phyloP scores from a whole-genome alignment of 257 asterid genomes.

The Solanum chmielewskii region DNA sequence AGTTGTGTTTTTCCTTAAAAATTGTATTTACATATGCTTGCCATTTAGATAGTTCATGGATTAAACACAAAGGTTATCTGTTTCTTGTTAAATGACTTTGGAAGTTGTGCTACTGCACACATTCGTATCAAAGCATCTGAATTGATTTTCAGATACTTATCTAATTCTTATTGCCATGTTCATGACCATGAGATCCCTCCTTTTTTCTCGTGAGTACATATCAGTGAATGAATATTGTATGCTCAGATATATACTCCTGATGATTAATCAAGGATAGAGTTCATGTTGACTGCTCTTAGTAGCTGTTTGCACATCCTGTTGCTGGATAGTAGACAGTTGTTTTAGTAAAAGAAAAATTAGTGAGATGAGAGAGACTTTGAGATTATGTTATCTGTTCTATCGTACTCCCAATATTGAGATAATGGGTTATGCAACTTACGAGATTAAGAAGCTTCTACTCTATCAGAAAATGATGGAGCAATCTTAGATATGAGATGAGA shows the following conservation, averaged over 20 bases:
- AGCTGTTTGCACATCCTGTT: neutral
- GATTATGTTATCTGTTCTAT: neutral
- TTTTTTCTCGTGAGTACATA: neutral
- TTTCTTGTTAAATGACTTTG: neutral
- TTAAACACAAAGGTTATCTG: neutral
- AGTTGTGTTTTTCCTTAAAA: neutral
- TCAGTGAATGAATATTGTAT: neutral
- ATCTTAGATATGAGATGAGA: neutral
- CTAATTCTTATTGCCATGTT: neutral
- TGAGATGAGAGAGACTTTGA: neutral
- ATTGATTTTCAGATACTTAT: neutral
- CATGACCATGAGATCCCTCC: neutral
- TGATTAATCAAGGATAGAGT: neutral
- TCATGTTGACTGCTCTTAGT: neutral
- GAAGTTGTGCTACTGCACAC: neutral
- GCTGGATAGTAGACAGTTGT: neutral
- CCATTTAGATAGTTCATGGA: neutral
- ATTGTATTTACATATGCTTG: neutral
- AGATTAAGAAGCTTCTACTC: neutral
- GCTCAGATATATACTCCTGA: neutral
- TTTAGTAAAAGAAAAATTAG: neutral
- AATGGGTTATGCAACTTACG: neutral
- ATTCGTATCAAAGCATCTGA: neutral
- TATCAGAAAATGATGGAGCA: neutral
- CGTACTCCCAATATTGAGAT: neutral